Conservation (phyloP, 2,329 filamentous ascomycete species). For the Monilinia fructicola region DNA sequence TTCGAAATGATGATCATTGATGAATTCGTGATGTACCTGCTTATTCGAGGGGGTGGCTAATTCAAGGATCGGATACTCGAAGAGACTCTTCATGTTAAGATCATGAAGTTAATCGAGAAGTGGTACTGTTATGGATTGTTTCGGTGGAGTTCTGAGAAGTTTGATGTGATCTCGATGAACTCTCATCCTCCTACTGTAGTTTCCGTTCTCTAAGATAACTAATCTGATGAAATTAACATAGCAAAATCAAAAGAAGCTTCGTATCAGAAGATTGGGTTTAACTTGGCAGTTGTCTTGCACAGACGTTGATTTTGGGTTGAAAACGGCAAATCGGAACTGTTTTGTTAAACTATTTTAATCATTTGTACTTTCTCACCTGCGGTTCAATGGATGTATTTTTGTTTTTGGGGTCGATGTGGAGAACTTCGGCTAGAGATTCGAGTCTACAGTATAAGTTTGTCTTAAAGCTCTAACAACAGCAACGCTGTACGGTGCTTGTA, state of each 20-base stretch:
- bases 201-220: background rate
- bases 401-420: constrained; percentile 6
- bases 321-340: constrained; percentile 3
- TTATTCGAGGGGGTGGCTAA: constrained; percentile 11
- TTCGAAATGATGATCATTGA: background rate
- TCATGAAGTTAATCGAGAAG: background rate
- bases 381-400: background rate
- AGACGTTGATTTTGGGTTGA: constrained; percentile 36
- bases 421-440: constrained; percentile 1
- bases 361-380: background rate
- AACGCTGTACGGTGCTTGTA: background rate
- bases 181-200: background rate
- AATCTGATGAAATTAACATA: constrained; percentile 3
- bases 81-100: background rate
- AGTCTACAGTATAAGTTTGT: background rate
- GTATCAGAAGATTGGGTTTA: constrained; percentile 15
- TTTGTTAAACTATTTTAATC: background rate
- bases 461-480: background rate
- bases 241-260: constrained; percentile 7
- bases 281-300: constrained; percentile 27
- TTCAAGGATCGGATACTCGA: background rate
- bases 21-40: background rate
- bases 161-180: background rate
- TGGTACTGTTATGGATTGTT: background rate
- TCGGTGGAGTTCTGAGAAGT: background rate